phyloP scores from a whole-genome alignment of 164 flowering plant species.

The Berberis thunbergii region DNA sequence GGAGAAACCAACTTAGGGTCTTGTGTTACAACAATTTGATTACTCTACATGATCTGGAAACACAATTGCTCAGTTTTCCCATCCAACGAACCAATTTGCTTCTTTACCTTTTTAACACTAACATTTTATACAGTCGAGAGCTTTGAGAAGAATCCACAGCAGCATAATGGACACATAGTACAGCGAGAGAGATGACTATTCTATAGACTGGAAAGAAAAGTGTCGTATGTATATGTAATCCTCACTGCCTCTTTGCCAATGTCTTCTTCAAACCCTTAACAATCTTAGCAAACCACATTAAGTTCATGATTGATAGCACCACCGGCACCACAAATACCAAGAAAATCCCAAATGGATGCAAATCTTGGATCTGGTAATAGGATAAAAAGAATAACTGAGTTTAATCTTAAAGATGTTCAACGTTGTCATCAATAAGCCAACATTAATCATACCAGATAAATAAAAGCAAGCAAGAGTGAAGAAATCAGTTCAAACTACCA shows the following conservation, averaged over 20 bases:
- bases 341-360: constrained; percentile 53
- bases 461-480: too few relatives aligned
- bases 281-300: constrained; percentile 88
- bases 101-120: constrained; percentile 1
- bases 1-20: not conserved
- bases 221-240: not conserved
- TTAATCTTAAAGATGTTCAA: not conserved
- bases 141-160: constrained; percentile 9
- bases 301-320: constrained; percentile 60
- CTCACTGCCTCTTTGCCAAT: constrained; percentile 59
- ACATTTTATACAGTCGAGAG: constrained; percentile 11
- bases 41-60: not conserved
- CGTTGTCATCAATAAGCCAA: too few relatives aligned
- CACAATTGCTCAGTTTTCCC: not conserved
- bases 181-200: not conserved
- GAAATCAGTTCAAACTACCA: too few relatives aligned
- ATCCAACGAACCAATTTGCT: constrained; percentile 1
- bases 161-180: constrained; percentile 2
- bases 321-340: constrained; percentile 69
- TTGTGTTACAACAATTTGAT: constrained; percentile 1
- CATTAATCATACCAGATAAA: too few relatives aligned
- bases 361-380: constrained; percentile 53
- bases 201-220: not conserved
- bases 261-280: constrained; percentile 72
- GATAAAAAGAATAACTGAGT: not conserved